Percentiles rank a stretch among this genome's conserved stretches.
Evolutionary conservation across 176 grass and related monocot genomes (phyloP).

Genomic region (Luzula sylvatica): DNA sequence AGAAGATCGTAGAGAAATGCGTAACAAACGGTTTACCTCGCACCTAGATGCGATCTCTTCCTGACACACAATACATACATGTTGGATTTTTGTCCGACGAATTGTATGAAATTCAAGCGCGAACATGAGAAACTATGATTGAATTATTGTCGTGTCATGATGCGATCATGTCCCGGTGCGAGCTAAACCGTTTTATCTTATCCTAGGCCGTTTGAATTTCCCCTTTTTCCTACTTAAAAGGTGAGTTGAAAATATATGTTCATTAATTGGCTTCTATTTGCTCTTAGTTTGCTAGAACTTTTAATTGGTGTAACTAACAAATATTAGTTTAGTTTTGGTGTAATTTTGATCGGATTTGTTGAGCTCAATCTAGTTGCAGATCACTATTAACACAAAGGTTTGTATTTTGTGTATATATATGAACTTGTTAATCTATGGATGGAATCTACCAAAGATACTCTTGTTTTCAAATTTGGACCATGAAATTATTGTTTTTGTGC

Average conservation of each 20-base stretch:
- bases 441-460: neutral
- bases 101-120: neutral
- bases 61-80: too few relatives aligned
- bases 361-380: neutral
- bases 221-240: too few relatives aligned
- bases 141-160: conserved; percentile 23
- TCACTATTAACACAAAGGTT: conserved; percentile 13
- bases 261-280: too few relatives aligned
- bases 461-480: neutral
- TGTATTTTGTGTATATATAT: conserved; percentile 17
- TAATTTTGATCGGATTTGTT: conserved; percentile 8
- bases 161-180: conserved; percentile 15
- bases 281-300: too few relatives aligned
- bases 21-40: conserved; percentile 22
- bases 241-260: too few relatives aligned
- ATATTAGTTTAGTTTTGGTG: conserved; percentile 4
- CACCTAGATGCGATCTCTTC: conserved; percentile 15
- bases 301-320: conserved; percentile 15
- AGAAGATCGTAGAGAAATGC: conserved; percentile 15
- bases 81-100: too few relatives aligned
- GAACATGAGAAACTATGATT: too few relatives aligned
- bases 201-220: too few relatives aligned
- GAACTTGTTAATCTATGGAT: conserved; percentile 8
- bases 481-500: too few relatives aligned
- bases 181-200: conserved; percentile 22